Base-by-base conservation (phyloP, 1,284 basidiomycete species). In the Quambalaria eucalypti region DNA sequence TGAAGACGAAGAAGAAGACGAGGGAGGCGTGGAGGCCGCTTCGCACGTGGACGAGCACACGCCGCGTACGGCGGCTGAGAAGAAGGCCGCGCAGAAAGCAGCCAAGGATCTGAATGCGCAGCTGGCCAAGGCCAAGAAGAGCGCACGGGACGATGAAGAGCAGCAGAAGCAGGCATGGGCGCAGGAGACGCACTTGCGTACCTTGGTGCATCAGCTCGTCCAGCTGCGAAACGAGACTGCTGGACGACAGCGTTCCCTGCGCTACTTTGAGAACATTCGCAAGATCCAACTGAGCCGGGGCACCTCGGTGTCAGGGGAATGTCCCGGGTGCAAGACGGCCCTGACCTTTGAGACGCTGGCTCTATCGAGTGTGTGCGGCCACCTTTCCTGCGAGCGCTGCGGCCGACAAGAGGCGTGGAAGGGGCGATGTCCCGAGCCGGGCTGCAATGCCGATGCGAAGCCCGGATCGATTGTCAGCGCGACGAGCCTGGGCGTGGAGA, bases 181-280 rank as follows among this genome's bases (percentile, higher is more conserved):
- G 7, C 61, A 68, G 29, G 66, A 68, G 48, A 59, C 60, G 36
- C 53, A 59, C 26, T 40, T 64, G 21, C 57, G 66, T 10, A 58
- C 62, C 49, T 42, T 64, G 38, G 65, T 62, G 6, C 66, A 68
- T 28, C 60, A 64, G 39, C 61, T 68, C 10, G 63, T 63, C 21
- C 49, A 62, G 2, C 49, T 68, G 28, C 57, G 66, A 2, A 68
- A 68, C 59, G 66, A 68, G 52, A 42, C 60, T 23, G 66, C 63
- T 6, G 59, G 57, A 0, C 57, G 66, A 7, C 57, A 64, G 39
- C 62, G 62, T n/a, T 60, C 64, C 9, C 60, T 68, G 4, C 63
- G 66, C 47, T 68, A 64, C 62, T 68, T 68, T 47, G 60, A 57
- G 12, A 61, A 53, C 51, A 61, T 68, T 38, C 59, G 66, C 31